Evolutionary conservation across 2,329 filamentous ascomycete species (phyloP).

Genomic region (Parafenestella ontariensis): DNA sequence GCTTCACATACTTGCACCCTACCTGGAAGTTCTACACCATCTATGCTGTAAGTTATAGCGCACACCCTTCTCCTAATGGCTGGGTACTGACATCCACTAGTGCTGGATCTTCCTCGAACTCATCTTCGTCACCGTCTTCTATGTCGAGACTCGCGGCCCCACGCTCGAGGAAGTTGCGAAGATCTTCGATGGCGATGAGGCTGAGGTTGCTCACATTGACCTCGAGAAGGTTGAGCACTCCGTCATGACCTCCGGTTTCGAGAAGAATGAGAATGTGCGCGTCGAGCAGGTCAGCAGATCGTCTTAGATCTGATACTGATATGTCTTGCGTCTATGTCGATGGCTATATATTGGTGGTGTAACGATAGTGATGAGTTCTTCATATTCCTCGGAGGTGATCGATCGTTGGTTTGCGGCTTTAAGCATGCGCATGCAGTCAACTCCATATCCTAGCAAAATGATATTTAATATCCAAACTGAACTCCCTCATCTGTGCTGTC

Average conservation of each 20-base stretch:
- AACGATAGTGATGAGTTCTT: neutral
- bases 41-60: slow-evolving; percentile 60
- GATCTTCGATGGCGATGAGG: slow-evolving; percentile 72
- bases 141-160: slow-evolving; percentile 73
- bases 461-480: neutral
- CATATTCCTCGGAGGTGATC: neutral
- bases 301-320: slow-evolving; percentile 2
- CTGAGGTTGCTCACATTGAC: slow-evolving; percentile 48
- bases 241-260: slow-evolving; percentile 26
- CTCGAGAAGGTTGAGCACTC: slow-evolving; percentile 28
- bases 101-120: slow-evolving; percentile 68
- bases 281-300: slow-evolving; percentile 19
- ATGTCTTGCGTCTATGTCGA: slow-evolving; percentile 1
- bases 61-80: neutral
- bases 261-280: slow-evolving; percentile 32
- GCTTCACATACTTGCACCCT: slow-evolving; percentile 65
- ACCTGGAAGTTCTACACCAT: slow-evolving; percentile 70
- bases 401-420: slow-evolving; percentile 6
- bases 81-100: slow-evolving; percentile 20
- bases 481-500: neutral
- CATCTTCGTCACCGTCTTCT: slow-evolving; percentile 70
- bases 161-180: slow-evolving; percentile 74
- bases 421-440: neutral
- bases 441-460: neutral
- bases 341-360: neutral